Base-by-base conservation (phyloP, 2,329 filamentous ascomycete species). In the Ceratocystis diversiconidia region DNA sequence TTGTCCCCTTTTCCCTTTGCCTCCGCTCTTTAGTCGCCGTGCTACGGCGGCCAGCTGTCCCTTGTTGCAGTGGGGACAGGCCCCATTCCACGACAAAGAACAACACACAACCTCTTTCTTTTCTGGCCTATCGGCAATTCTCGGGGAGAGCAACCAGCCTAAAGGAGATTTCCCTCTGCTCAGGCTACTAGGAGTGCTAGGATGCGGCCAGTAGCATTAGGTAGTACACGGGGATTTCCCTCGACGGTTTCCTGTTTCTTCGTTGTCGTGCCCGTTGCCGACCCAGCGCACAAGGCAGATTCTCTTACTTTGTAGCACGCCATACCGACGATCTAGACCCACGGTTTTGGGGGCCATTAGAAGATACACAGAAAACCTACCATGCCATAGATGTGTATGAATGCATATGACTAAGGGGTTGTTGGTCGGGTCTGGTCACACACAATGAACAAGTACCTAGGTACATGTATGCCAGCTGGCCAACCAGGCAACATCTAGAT, bases 401-500 rank as follows among this genome's bases (percentile, higher is more conserved):
- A 19, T 52, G 48, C 22, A 25, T 52, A 52, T 52, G 15, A 19
- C 22, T 22, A 22, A 52, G 48, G 22, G 48, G n/a, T 5, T 41
- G 10, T 41, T 41, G 36, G 36, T 4, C 10, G 36, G 36, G 36
- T 41, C 36, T 41, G 10, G 36, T 41, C 36, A 41, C 36, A 41
- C 36, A 41, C 36, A 41, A 22, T 57, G 28, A 7, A 32, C 5
- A 32, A 17, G 22, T 28, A 57, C 17, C 22, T n/a, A n/a, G 25
- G 52, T 57, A 57, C 52, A 57, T 30, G 52, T 57, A 57, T 57
- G 52, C 52, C 25, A 57, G 52, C 52, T 57, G 10, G 52, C 25
- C 52, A 28, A 28, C 52, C 32, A 5, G 52, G 22, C 52, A 28
- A 57, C 22, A 12, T 28, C 25, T 57, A 28, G 22, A 57, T 57